Percentiles rank a stretch among this genome's conserved stretches.
Evolutionary conservation across 495 filamentous ascomycete genomes (phyloP).

Genomic region (Trichodelitschia bisporula): DNA sequence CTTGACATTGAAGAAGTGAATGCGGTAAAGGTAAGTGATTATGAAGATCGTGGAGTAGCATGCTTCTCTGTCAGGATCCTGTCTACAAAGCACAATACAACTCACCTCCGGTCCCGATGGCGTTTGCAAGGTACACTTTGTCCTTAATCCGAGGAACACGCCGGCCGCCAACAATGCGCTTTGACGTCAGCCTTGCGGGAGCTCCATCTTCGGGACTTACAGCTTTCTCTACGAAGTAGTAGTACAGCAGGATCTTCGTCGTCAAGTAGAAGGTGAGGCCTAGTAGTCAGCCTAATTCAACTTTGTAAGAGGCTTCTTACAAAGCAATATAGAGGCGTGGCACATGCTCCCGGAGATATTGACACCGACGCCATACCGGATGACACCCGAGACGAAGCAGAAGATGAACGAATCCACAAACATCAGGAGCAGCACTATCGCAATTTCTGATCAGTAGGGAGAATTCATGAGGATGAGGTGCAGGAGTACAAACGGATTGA

Average conservation of each 20-base stretch:
- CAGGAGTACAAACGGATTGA: no score
- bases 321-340: conserved; percentile 24
- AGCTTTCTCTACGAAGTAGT: conserved; percentile 27
- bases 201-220: conserved; percentile 18
- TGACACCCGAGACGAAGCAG: conserved; percentile 22
- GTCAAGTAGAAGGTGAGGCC: conserved; percentile 22
- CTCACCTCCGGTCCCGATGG: conserved; percentile 25
- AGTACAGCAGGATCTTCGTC: conserved; percentile 28
- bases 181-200: no score
- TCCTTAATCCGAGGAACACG: conserved; percentile 20
- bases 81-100: neutral
- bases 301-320: conserved; percentile 9
- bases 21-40: conserved; percentile 14
- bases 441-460: no score
- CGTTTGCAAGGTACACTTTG: conserved; percentile 25
- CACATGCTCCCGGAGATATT: conserved; percentile 19
- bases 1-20: conserved; percentile 19
- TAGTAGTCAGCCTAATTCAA: neutral
- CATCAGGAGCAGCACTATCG: conserved; percentile 16
- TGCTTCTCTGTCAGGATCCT: neutral
- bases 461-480: no score
- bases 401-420: conserved; percentile 26
- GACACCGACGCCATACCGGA: conserved; percentile 24
- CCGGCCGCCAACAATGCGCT: conserved; percentile 24
- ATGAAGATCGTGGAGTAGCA: no score